These are phyloP conservation scores for Scedosporium apiospermum DNA, from an alignment of 2,329 filamentous ascomycete genomes.

Conservation along the genomic window DNA sequence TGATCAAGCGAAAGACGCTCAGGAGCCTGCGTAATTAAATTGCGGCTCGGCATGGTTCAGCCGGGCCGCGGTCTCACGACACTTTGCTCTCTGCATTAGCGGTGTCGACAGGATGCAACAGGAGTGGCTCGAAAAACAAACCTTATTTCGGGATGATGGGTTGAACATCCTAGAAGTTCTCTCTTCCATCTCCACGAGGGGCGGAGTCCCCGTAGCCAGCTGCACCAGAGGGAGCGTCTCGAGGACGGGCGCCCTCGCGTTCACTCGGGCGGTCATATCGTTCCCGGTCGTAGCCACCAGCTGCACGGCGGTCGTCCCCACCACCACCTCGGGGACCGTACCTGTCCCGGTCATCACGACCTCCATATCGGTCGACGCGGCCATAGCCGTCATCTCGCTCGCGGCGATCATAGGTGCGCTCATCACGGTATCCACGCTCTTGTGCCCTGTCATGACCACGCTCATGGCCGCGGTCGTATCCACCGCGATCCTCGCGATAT, in stretches of 20 bases:
- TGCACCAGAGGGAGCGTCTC: constrained; percentile 26
- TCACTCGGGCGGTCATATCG: constrained; percentile 38
- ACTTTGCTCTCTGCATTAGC: not conserved
- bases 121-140: not conserved
- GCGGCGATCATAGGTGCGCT: constrained; percentile 29
- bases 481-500: constrained; percentile 19
- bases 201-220: constrained; percentile 14
- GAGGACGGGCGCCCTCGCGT: constrained; percentile 28
- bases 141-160: not conserved
- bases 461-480: constrained; percentile 50
- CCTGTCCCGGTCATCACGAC: constrained; percentile 32
- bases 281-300: constrained; percentile 35
- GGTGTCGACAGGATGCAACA: not conserved
- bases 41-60: too few species aligned
- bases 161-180: constrained; percentile 12
- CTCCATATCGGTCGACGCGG: constrained; percentile 25
- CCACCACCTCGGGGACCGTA: constrained; percentile 25
- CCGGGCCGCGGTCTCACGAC: too few species aligned
- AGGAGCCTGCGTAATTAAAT: too few species aligned
- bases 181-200: constrained; percentile 32
- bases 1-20: not conserved
- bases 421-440: constrained; percentile 28
- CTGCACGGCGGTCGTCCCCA: constrained; percentile 19
- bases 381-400: constrained; percentile 20
- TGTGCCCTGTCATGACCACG: constrained; percentile 30